Base-by-base conservation (phyloP, 768 basidiomycete genomes). In the Mycena olivaceomarginata region DNA sequence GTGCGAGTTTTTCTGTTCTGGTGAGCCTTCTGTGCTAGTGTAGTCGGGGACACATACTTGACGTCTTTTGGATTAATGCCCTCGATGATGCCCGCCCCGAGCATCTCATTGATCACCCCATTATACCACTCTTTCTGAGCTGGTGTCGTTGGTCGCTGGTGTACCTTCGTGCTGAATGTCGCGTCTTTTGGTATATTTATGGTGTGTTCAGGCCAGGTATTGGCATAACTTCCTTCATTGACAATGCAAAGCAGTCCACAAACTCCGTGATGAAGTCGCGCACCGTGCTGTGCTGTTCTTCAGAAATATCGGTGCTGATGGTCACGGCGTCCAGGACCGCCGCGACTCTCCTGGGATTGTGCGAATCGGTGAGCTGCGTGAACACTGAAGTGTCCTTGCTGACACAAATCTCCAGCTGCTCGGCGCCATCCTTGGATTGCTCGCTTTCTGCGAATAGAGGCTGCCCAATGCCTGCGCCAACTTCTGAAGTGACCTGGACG, bases 181-280 rank as follows among this genome's bases (percentile, higher is more conserved):
- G 80, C 64, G 6, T 79, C 82, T 15, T 75, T 69, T 0, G 83
- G 82, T 1, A 89, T 81, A 72, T 85, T 79, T 15, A 90, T 80
- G 4, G 66, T 75, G 78, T 89, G 88, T 8, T 80, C 78, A 4
- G 82, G 83, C 4, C 83, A 9, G 81, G 69, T 0, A 88, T 84
- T 0, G 80, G 77, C 1, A 73, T 65, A 0, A 89, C 88, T 70
- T 90, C 86, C 20, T 82, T 81, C 12, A 88, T 75, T 0, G 84
- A 84, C 4, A 88, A 74, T 3, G 87, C 85, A 72, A 87, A 90
- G 53, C 81, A 80, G 72, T 89, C 87, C 0, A 88, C 85, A 69
- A 80, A 88, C 70, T 86, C 78, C 0, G 15, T 39, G 0, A 89
- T 59, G 13, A 88, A 73, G 0, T 56, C 67, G 0, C 57, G 15